Evolutionary conservation across 768 basidiomycete species (phyloP).

Genomic region (Naganishia vishniacii): DNA sequence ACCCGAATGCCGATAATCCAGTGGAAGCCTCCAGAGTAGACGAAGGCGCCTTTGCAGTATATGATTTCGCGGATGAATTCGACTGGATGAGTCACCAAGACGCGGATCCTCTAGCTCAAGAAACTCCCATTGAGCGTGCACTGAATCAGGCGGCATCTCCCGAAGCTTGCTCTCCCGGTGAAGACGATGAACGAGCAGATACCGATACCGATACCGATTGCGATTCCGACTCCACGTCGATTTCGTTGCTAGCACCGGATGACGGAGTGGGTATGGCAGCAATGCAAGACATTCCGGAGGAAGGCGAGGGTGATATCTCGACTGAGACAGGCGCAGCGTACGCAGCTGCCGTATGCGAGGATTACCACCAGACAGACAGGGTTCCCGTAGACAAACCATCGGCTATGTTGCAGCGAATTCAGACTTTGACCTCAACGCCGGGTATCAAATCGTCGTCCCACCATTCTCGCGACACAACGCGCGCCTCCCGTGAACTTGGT

Average conservation of each 20-base stretch:
- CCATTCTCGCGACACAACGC: conserved; percentile 17
- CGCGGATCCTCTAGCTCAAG: not conserved
- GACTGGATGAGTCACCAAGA: not conserved
- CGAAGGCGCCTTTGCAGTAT: conserved; percentile 17
- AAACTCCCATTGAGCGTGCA: not conserved
- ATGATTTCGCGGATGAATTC: not conserved
- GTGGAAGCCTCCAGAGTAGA: not conserved
- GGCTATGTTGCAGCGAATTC: conserved; percentile 13
- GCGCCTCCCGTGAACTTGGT: conserved; percentile 2
- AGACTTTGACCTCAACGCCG: conserved; percentile 14
- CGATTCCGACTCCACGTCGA: not conserved
- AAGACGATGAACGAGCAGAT: too few relatives aligned
- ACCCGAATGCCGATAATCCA: conserved; percentile 56
- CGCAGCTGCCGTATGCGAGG: not conserved
- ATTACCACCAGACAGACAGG: not conserved
- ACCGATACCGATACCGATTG: too few relatives aligned
- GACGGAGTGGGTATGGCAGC: not conserved
- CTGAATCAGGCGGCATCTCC: not conserved
- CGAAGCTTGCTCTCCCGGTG: too few relatives aligned
- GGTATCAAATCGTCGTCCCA: conserved; percentile 19
- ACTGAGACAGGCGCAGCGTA: not conserved
- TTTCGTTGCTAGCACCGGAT: not conserved
- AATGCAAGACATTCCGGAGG: not conserved
- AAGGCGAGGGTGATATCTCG: not conserved
- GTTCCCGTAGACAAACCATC: conserved; percentile 1